A percentile compares a stretch with the other conserved stretches of the same genome.
Conservation (phyloP, 2,329 filamentous ascomycete genomes). For the Verticillium zaregamsianum region DNA sequence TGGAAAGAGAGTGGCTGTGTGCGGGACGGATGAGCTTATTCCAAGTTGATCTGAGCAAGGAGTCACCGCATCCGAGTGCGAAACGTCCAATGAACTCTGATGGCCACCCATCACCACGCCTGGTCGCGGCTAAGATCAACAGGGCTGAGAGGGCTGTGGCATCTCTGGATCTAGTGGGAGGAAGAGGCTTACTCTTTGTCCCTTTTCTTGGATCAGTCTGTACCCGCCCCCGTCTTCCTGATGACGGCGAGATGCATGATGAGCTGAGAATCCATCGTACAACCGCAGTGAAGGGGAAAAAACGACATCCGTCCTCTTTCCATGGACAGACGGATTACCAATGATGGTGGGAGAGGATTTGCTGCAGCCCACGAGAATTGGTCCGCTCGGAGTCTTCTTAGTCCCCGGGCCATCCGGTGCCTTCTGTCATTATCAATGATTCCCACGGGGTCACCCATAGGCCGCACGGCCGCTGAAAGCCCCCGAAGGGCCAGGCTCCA, state of each 20-base stretch:
- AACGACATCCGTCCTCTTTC: no score
- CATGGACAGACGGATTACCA: neutral
- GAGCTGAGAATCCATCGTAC: no score
- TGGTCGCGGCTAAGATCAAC: neutral
- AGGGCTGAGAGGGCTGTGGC: neutral
- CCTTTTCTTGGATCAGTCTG: no score
- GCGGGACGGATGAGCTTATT: neutral
- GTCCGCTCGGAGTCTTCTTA: constrained; percentile 10
- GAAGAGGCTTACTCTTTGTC: neutral
- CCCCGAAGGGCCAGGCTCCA: neutral
- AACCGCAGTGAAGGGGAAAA: no score
- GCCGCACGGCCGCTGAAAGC: neutral
- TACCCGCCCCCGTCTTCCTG: no score
- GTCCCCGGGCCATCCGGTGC: constrained; percentile 14
- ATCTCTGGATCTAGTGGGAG: neutral
- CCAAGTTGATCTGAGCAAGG: neutral
- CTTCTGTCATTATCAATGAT: neutral
- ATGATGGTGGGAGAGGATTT: neutral
- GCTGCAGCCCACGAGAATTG: neutral
- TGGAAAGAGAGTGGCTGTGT: neutral
- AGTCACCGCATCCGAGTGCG: neutral
- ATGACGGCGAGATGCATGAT: no score
- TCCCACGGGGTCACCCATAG: neutral
- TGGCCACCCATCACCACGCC: neutral
- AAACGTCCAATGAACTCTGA: neutral